A percentile compares a stretch with the other conserved stretches of the same genome.
phyloP scores from a whole-genome alignment of 2,329 filamentous ascomycete species.

The Alternaria angustiovoidea region DNA sequence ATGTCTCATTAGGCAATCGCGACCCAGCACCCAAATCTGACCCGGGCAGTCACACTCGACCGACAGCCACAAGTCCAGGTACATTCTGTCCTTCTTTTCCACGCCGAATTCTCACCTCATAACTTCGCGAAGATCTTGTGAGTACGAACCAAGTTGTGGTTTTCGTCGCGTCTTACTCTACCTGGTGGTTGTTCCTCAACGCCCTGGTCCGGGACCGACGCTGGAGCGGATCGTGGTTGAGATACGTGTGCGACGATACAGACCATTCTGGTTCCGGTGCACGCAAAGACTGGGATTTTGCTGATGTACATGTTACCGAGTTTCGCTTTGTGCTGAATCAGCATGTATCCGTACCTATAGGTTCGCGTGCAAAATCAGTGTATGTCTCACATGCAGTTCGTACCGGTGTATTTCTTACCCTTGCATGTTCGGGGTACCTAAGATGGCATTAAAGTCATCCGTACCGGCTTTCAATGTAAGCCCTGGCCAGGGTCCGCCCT shows the following conservation, averaged over 20 bases:
- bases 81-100: background rate
- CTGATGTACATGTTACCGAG: conserved; percentile 28
- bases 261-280: conserved; percentile 2
- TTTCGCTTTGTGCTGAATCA: conserved; percentile 29
- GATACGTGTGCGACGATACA: no score
- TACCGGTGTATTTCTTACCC: no score
- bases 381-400: no score
- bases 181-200: background rate
- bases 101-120: background rate
- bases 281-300: conserved; percentile 23
- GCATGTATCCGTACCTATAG: conserved; percentile 22
- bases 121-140: conserved; percentile 11
- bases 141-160: background rate
- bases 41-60: background rate
- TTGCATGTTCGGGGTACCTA: conserved; percentile 25
- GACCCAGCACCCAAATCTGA: background rate
- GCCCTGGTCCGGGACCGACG: background rate
- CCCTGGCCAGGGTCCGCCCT: no score
- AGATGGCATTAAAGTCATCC: no score
- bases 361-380: no score
- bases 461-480: no score
- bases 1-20: background rate
- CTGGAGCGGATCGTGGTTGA: background rate
- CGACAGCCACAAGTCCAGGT: background rate
- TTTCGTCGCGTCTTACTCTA: background rate